Evolutionary conservation across 2,329 filamentous ascomycete genomes (phyloP), one percentile per base, ranked within the genome.

Genomic region (Teratosphaeria viscida): DNA sequence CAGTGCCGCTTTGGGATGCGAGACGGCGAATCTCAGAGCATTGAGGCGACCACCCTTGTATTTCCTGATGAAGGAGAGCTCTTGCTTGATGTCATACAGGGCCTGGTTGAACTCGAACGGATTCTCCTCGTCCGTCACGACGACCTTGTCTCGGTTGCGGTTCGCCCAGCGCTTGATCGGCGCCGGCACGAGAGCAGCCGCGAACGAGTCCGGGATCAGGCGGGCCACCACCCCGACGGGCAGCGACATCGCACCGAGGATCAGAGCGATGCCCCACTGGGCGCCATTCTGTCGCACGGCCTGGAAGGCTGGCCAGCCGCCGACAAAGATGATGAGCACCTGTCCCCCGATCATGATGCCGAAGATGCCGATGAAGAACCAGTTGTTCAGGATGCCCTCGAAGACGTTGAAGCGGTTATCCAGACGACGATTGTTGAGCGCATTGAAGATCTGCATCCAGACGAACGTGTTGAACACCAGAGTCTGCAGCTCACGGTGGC

Each of bases 371-470:
- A 95, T 82, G 77, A 97, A 97, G 80, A 95, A 95, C 76, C 82
- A 88, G 73, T 97, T 97, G 71, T 83, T 83, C 29, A 81, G 81
- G 61, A 97, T 82, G 58, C 90, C 90, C 71, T 96, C 92, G 62
- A 97, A 92, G 63, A 97, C 91, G 75, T 97, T 97, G 80, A 96
- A 92, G 59, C 85, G 83, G 75, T 97, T 97, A 74, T 97, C 92
- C 58, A 97, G 81, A 12, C 92, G 90, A 61, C 92, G 90, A 76
- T 95, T 96, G 78, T 97, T 97, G 82, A 95, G 89, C 71, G 95
- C 88, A 75, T 97, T 97, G 79, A 97, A 97, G 67, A 97, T 95
- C 69, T 97, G 92, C 92, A 97, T 96, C 92, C 92, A 97, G 57
- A 96, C 92, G 71, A 97, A 97, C 0, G 90, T 94, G 78, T 97